A percentile compares a stretch with the other conserved stretches of the same genome.
Evolutionary conservation across 441 rosid species (phyloP).

Genomic region (Erodium chrysanthum): DNA sequence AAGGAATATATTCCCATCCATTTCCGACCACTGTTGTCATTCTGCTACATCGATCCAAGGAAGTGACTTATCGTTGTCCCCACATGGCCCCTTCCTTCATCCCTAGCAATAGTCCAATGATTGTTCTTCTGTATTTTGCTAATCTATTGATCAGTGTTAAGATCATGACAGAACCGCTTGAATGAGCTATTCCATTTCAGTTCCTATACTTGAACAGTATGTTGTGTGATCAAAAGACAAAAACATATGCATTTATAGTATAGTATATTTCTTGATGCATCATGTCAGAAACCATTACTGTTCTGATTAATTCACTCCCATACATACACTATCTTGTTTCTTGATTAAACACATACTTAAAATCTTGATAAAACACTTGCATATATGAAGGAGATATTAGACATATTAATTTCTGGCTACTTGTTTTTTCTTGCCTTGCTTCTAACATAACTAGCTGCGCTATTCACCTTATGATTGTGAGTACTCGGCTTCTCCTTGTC

Average conservation of each 20-base stretch:
- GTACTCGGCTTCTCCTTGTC: not conserved
- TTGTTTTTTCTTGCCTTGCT: not conserved
- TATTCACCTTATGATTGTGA: not conserved
- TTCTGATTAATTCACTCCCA: not conserved
- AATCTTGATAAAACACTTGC: not conserved
- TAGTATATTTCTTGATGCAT: not conserved
- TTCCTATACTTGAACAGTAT: not conserved
- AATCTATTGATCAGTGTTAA: not conserved
- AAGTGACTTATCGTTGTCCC: not conserved
- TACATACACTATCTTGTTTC: no score
- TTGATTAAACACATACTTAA: no score
- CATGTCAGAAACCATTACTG: not conserved
- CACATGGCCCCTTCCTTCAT: not conserved
- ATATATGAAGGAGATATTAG: not conserved
- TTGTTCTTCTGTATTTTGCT: not conserved
- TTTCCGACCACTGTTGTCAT: not conserved
- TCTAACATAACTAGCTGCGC: not conserved
- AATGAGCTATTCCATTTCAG: not conserved
- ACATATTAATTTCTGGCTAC: not conserved
- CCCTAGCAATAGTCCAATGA: not conserved
- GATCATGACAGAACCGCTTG: not conserved
- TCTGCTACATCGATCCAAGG: not conserved
- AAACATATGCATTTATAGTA: not conserved
- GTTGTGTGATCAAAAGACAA: not conserved
- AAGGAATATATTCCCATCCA: not conserved